Evolutionary conservation across 129 eudicot species (phyloP).

Genomic region (Saposhnikovia divaricata): DNA sequence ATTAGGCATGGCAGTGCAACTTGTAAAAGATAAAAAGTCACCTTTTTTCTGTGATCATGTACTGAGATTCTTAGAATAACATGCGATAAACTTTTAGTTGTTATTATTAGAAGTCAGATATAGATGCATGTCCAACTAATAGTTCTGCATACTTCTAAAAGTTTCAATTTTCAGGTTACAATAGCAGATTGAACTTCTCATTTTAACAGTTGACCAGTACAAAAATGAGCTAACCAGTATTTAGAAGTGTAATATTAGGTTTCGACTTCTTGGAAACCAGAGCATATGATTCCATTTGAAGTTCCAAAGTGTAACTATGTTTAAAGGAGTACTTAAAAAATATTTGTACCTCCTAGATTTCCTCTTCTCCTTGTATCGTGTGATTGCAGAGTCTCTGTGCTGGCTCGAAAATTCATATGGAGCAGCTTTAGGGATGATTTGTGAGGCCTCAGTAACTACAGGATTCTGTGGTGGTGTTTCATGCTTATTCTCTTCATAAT

Average conservation of each 20-base stretch:
- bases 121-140: background rate
- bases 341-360: conserved; percentile 64
- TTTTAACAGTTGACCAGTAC: background rate
- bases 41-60: no score
- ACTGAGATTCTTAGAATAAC: background rate
- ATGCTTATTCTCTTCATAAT: conserved; percentile 17
- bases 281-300: background rate
- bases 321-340: background rate
- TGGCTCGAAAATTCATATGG: conserved; percentile 54
- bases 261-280: background rate
- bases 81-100: background rate
- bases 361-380: conserved; percentile 93
- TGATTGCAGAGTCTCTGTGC: conserved; percentile 76
- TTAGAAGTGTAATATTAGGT: background rate
- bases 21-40: no score
- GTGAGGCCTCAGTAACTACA: conserved; percentile 25
- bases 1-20: no score
- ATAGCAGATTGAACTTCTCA: no score
- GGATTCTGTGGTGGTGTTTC: conserved; percentile 32
- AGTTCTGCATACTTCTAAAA: background rate
- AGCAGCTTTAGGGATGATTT: conserved; percentile 29
- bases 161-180: background rate
- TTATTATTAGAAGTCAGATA: background rate
- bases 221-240: background rate
- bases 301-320: background rate